These are phyloP conservation scores for Leccinum barrowsii DNA, from an alignment of 768 basidiomycete genomes.

Conservation along the genomic window DNA sequence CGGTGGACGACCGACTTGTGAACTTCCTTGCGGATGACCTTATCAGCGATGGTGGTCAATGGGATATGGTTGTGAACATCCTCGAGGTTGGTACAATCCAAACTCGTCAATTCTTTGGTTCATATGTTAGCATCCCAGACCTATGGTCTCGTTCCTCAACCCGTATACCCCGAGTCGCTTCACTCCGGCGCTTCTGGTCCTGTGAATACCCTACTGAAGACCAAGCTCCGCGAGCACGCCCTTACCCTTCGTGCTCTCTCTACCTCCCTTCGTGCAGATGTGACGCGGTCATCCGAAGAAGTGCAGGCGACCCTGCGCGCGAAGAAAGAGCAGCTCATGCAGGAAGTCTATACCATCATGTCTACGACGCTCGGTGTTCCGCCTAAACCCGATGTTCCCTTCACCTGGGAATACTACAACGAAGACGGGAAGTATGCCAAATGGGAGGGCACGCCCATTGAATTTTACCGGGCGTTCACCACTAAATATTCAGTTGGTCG, in stretches of 20 bases:
- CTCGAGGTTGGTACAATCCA: constrained; percentile 44
- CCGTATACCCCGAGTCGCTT: constrained; percentile 78
- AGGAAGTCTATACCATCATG: constrained; percentile 81
- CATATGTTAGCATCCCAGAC: constrained; percentile 39
- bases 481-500: constrained; percentile 50
- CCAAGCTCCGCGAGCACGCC: constrained; percentile 89
- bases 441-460: constrained; percentile 78
- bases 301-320: constrained; percentile 57
- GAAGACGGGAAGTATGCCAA: constrained; percentile 67
- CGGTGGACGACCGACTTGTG: constrained; percentile 81
- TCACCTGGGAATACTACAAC: constrained; percentile 89
- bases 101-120: constrained; percentile 12
- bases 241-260: constrained; percentile 71
- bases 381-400: constrained; percentile 63
- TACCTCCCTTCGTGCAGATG: constrained; percentile 47
- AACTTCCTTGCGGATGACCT: constrained; percentile 71
- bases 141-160: constrained; percentile 86
- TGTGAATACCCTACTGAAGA: constrained; percentile 78
- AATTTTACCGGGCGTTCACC: constrained; percentile 71
- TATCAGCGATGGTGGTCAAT: constrained; percentile 90
- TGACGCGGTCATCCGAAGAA: constrained; percentile 42
- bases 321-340: constrained; percentile 83
- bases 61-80: constrained; percentile 84
- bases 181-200: constrained; percentile 74
- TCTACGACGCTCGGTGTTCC: constrained; percentile 85